Percentiles rank a stretch among this genome's conserved stretches.
These are phyloP conservation scores for Apiotrichum domesticum DNA, from an alignment of 1,284 basidiomycete genomes.

Conservation along the genomic window DNA sequence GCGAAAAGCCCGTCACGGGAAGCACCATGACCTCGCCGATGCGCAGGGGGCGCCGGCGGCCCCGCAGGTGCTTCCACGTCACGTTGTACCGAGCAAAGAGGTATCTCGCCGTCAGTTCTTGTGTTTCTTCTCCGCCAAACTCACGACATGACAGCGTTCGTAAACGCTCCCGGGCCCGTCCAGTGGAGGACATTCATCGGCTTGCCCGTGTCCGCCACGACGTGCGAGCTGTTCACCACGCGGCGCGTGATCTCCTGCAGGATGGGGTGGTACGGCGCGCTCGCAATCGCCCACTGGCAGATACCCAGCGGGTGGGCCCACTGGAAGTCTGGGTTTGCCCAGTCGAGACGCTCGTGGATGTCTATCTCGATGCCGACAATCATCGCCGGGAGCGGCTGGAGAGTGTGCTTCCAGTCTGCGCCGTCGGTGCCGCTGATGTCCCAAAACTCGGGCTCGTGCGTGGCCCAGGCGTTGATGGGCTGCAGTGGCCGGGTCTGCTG, in stretches of 20 bases:
- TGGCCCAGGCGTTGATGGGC: conserved; percentile 41
- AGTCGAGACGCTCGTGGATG: conserved; percentile 32
- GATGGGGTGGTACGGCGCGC: conserved; percentile 44
- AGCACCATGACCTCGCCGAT: conserved; percentile 46
- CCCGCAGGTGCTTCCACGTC: conserved; percentile 43
- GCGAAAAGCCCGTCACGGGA: conserved; percentile 43
- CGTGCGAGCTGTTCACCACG: conserved; percentile 35
- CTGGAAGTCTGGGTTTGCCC: conserved; percentile 7
- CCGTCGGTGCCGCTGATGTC: conserved; percentile 31
- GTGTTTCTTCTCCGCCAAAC: conserved; percentile 4
- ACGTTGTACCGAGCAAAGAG: conserved; percentile 40
- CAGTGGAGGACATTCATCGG: conserved; percentile 43
- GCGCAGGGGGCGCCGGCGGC: conserved; percentile 37
- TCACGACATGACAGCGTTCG: conserved; percentile 39
- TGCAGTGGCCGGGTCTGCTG: conserved; percentile 23
- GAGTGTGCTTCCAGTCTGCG: conserved; percentile 15
- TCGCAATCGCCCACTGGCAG: conserved; percentile 46
- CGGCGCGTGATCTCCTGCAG: conserved; percentile 43
- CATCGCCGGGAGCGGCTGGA: conserved; percentile 33
- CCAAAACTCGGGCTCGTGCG: conserved; percentile 21
- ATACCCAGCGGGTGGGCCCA: conserved; percentile 42
- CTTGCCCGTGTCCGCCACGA: not conserved
- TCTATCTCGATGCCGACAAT: conserved; percentile 47
- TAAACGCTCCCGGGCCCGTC: conserved; percentile 40
- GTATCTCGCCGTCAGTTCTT: conserved; percentile 23